A percentile compares a stretch with the other conserved stretches of the same genome.
Conservation (phyloP, 2,329 filamentous ascomycete species). For the Penicillium griseofulvum region DNA sequence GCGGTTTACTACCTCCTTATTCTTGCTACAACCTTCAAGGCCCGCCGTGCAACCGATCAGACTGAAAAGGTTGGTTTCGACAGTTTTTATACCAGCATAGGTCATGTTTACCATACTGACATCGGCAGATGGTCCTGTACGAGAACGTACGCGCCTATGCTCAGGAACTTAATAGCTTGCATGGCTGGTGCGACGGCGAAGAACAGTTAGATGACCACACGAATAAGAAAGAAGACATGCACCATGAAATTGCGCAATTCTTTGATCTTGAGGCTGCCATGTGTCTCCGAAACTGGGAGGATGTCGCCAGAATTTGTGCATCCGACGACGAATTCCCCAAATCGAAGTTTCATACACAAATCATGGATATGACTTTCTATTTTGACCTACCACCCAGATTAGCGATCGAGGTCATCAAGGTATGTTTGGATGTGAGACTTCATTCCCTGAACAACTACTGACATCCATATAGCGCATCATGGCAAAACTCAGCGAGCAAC, state of each 20-base stretch:
- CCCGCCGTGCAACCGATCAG: background rate
- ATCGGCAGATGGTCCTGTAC: background rate
- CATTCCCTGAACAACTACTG: background rate
- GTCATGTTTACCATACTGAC: background rate
- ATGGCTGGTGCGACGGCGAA: constrained; percentile 1
- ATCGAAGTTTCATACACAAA: background rate
- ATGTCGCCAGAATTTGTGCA: background rate
- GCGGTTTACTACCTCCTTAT: background rate
- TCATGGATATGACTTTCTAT: background rate
- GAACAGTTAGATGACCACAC: background rate
- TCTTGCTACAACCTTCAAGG: background rate
- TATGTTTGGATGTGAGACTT: background rate
- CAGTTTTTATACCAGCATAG: background rate
- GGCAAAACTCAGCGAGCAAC: background rate
- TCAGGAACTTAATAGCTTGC: background rate
- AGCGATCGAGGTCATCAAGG: background rate
- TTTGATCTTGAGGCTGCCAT: constrained; percentile 3
- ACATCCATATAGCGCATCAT: background rate
- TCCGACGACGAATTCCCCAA: background rate
- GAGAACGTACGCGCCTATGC: background rate
- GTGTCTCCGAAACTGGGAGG: background rate
- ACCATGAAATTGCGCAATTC: background rate
- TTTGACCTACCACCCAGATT: background rate
- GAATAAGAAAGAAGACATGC: background rate
- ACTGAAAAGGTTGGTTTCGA: background rate